Evolutionary conservation across 495 filamentous ascomycete species (phyloP).

Genomic region (Penicillium odoratum): DNA sequence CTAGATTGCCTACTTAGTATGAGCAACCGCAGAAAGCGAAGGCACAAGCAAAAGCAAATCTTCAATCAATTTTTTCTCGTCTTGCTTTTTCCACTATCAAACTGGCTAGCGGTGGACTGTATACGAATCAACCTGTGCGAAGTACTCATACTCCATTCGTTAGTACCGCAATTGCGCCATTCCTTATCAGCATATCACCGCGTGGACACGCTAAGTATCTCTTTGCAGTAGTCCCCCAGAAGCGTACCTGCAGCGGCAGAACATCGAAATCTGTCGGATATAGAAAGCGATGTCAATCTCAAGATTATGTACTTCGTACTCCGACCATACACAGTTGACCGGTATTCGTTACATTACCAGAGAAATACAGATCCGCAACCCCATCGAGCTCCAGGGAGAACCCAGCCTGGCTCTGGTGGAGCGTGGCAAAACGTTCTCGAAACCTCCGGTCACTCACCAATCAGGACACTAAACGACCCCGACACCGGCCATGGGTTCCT

Average conservation of each 20-base stretch:
- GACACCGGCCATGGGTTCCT: slow-evolving; percentile 32
- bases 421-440: slow-evolving; percentile 44
- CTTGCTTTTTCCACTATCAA: not conserved
- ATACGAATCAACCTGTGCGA: not conserved
- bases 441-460: slow-evolving; percentile 21
- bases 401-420: slow-evolving; percentile 25
- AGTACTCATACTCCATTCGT: not conserved
- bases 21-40: too few species aligned
- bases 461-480: slow-evolving; percentile 26
- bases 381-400: slow-evolving; percentile 10
- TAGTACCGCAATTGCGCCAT: slow-evolving; percentile 10
- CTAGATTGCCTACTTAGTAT: slow-evolving; percentile 1
- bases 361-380: slow-evolving; percentile 20
- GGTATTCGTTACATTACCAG: slow-evolving; percentile 2
- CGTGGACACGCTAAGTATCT: slow-evolving; percentile 1
- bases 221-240: slow-evolving; percentile 2
- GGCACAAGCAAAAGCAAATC: slow-evolving; percentile 1
- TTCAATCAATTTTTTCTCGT: not conserved
- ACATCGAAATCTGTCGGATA: not conserved
- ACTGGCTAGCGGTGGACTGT: not conserved
- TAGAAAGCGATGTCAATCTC: not conserved
- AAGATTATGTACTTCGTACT: not conserved
- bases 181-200: slow-evolving; percentile 19
- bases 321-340: not conserved
- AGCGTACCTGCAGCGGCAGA: slow-evolving; percentile 7